phyloP scores from a whole-genome alignment of 805 yeast genomes.

The Schwanniomyces yamadae region DNA sequence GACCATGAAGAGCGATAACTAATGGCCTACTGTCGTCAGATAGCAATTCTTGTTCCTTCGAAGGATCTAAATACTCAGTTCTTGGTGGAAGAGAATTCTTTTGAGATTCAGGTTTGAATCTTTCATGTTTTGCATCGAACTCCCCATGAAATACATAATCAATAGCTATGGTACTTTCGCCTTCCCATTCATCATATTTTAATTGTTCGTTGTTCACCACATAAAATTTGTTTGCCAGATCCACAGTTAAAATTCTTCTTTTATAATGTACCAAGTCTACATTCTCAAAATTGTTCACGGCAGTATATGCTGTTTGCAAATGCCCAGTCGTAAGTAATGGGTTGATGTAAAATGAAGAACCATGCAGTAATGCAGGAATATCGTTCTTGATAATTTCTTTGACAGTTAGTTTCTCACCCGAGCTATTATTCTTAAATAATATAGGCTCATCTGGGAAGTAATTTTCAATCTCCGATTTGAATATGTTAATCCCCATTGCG shows the following conservation, averaged over 20 bases:
- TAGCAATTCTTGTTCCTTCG: conserved; percentile 36
- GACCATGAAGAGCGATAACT: conserved; percentile 64
- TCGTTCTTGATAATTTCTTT: conserved; percentile 32
- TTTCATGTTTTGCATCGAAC: conserved; percentile 20
- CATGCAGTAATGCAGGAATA: conserved; percentile 42
- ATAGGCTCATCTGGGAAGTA: conserved; percentile 24
- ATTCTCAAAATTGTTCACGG: conserved; percentile 41
- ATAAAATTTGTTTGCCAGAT: conserved; percentile 23
- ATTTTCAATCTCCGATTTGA: conserved; percentile 26
- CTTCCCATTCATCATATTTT: conserved; percentile 41
- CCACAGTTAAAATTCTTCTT: conserved; percentile 37
- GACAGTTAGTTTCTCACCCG: conserved; percentile 16
- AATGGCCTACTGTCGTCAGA: conserved; percentile 50
- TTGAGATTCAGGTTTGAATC: conserved; percentile 45
- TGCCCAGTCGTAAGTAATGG: conserved; percentile 51
- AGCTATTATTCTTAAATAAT: conserved; percentile 13
- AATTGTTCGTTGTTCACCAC: conserved; percentile 25
- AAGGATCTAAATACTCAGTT: conserved; percentile 56
- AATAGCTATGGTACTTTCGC: conserved; percentile 46
- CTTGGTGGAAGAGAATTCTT: conserved; percentile 63
- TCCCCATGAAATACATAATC: conserved; percentile 40
- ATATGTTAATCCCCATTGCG: conserved; percentile 8
- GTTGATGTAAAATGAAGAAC: conserved; percentile 40
- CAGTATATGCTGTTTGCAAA: conserved; percentile 49
- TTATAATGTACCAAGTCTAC: conserved; percentile 46